Conservation (phyloP, 495 filamentous ascomycete species). For the Talaromyces proteolyticus region DNA sequence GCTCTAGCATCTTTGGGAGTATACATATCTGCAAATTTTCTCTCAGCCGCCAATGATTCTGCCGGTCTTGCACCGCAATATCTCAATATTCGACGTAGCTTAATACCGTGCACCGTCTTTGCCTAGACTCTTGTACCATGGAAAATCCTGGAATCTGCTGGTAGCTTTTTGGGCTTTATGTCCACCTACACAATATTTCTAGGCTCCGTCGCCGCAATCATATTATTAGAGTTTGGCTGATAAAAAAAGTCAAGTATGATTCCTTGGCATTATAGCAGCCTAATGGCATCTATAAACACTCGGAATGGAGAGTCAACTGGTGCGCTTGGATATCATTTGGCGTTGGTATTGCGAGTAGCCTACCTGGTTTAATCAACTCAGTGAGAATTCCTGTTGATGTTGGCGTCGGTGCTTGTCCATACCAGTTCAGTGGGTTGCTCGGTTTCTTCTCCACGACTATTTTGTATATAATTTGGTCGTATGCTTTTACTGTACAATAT, state of each 20-base stretch:
- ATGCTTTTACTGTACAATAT: conserved; percentile 31
- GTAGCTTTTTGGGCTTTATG: conserved; percentile 57
- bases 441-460: conserved; percentile 43
- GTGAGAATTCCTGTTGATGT: conserved; percentile 39
- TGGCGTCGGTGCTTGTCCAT: conserved; percentile 43
- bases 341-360: conserved; percentile 52
- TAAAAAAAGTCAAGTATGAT: conserved; percentile 57
- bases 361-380: conserved; percentile 52
- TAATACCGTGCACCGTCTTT: conserved; percentile 51
- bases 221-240: conserved; percentile 63
- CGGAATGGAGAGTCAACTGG: conserved; percentile 57
- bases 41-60: conserved; percentile 61
- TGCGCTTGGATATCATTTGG: conserved; percentile 59
- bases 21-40: conserved; percentile 62
- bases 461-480: conserved; percentile 37
- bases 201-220: conserved; percentile 61
- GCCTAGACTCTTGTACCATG: conserved; percentile 59
- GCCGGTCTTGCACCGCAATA: conserved; percentile 51
- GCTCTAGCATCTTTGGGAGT: conserved; percentile 41
- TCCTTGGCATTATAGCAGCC: conserved; percentile 44
- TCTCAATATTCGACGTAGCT: conserved; percentile 59
- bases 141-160: conserved; percentile 56
- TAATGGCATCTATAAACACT: conserved; percentile 44
- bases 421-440: conserved; percentile 51
- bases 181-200: conserved; percentile 62